A percentile compares a stretch with the other conserved stretches of the same genome.
These are phyloP conservation scores for Perkinsela sp. DNA, from an alignment of 208 protist species.

Conservation along the genomic window DNA sequence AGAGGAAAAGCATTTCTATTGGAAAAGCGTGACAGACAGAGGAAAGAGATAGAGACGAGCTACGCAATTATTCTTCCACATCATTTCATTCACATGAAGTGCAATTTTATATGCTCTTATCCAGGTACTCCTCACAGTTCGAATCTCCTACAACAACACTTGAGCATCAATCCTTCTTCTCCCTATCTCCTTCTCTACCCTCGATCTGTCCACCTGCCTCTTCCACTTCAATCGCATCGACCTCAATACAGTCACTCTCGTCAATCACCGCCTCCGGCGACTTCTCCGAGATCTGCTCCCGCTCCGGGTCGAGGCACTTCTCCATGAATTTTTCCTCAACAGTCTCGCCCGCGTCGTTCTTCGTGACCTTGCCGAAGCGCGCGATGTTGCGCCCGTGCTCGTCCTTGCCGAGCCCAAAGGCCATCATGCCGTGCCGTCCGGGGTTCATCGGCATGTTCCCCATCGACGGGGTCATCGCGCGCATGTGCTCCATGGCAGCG, in stretches of 20 bases:
- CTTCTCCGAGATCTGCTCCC: neutral
- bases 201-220: neutral
- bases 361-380: neutral
- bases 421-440: neutral
- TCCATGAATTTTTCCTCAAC: neutral
- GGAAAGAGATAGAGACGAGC: too few species aligned
- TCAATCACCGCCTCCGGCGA: neutral
- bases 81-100: too few species aligned
- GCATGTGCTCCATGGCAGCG: neutral
- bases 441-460: neutral
- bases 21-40: too few species aligned
- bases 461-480: neutral
- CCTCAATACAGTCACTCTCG: neutral
- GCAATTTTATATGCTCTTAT: too few species aligned
- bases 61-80: too few species aligned
- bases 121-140: too few species aligned
- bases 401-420: neutral
- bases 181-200: too few species aligned
- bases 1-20: too few species aligned
- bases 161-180: too few species aligned
- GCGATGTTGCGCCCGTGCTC: neutral
- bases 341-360: neutral
- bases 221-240: neutral
- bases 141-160: too few species aligned
- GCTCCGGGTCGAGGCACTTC: slow-evolving; percentile 1